Evolutionary conservation across 2,329 filamentous ascomycete genomes (phyloP), one percentile per base, ranked within the genome.

Genomic region (Pyrenophora graminea): DNA sequence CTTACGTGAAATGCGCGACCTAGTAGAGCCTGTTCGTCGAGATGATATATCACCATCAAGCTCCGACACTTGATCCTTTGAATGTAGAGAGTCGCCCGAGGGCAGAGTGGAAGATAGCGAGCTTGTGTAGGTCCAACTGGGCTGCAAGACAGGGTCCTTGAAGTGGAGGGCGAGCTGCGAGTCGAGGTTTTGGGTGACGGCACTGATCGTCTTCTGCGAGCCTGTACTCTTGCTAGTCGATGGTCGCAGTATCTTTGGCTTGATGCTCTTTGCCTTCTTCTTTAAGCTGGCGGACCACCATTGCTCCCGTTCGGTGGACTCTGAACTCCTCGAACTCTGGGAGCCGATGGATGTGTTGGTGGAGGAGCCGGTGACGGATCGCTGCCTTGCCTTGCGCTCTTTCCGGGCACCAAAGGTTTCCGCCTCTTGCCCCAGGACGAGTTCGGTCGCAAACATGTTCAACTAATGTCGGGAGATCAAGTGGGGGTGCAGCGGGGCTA

Each of bases 381-480:
- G 58, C 49, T 71, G 61, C 47, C 56, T 61, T 21, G 64, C 64
- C 40, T 66, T 72, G 34, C 73, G 62, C 50, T 74, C 68, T 49
- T 59, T 65, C 8, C 70, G 66, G 51, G 72, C 58, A n/a, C 73
- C 73, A 34, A 75, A 68, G 38, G 63, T 72, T 55, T 74, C 72
- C n/a, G 61, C 61, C 32, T 53, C 58, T 43, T 69, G 65, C 4
- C 54, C 62, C 73, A 73, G 74, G 17, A 70, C 70, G 18, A 75
- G 56, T 56, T 75, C 73, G 42, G 72, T 71, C 39, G 69, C 53
- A 46, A 75, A 75, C 73, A 75, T 75, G 30, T 23, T 66, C 38
- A 48, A 52, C 53, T 27, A 48, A 32, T 42, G 50, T 46, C 36
- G 38, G 47, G 43, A 48, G 39, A 38, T 40, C 42, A 36, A 46